Evolutionary conservation across 257 asterid genomes (phyloP).

Genomic region (Plectranthus barbatus): DNA sequence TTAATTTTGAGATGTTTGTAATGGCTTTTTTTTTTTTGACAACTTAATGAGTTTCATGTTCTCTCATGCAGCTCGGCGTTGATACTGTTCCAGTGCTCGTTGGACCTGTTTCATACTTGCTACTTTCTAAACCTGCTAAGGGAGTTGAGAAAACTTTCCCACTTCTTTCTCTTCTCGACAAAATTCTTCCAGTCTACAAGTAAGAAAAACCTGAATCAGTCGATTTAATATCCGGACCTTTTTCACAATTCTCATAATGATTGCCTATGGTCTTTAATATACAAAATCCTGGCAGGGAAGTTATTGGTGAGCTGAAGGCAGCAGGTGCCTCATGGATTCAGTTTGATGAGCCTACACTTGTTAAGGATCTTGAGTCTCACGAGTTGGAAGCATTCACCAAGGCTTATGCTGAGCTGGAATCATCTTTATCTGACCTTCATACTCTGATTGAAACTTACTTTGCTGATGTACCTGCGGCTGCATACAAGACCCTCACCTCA

Average conservation of each 20-base stretch:
- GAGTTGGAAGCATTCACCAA: constrained; percentile 75
- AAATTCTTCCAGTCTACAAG: constrained; percentile 87
- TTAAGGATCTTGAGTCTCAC: constrained; percentile 73
- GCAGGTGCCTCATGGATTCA: constrained; percentile 92
- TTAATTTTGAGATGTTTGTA: neutral
- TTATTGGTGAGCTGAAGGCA: constrained; percentile 72
- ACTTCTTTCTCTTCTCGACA: constrained; percentile 78
- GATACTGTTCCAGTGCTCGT: constrained; percentile 83
- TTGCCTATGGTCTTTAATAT: neutral
- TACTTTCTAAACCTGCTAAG: constrained; percentile 73
- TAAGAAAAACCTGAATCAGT: constrained; percentile 19
- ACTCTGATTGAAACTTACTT: constrained; percentile 75
- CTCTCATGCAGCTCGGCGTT: constrained; percentile 65
- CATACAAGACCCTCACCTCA: constrained; percentile 66
- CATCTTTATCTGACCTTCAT: constrained; percentile 58
- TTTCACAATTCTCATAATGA: neutral
- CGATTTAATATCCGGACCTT: neutral
- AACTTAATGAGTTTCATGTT: constrained; percentile 6
- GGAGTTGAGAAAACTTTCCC: constrained; percentile 79
- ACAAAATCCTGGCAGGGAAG: constrained; percentile 52
- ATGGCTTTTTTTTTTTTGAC: too few species aligned
- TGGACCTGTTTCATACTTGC: constrained; percentile 56
- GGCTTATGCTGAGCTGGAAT: constrained; percentile 70
- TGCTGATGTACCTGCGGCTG: constrained; percentile 70
- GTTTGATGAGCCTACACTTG: constrained; percentile 89